phyloP scores from a whole-genome alignment of 2,329 filamentous ascomycete species.

The Coniella lustricola region DNA sequence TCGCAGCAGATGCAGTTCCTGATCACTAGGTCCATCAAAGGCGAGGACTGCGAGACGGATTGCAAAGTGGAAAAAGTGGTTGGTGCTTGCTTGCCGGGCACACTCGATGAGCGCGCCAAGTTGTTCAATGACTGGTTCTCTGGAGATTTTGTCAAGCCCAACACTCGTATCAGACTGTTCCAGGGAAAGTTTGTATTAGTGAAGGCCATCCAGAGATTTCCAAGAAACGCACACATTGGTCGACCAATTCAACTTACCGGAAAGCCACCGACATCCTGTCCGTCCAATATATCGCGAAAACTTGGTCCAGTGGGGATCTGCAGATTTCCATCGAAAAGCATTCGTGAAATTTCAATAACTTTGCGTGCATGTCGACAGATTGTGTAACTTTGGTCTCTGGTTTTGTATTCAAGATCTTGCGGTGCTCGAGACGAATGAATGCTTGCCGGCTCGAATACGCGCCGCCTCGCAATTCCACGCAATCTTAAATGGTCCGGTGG shows the following conservation, averaged over 20 bases:
- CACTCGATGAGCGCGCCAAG: slow-evolving; percentile 6
- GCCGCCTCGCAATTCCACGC: slow-evolving; percentile 2
- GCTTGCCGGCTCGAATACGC: slow-evolving; percentile 16
- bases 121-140: slow-evolving; percentile 5
- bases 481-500: neutral
- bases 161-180: neutral
- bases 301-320: neutral
- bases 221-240: neutral
- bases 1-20: neutral
- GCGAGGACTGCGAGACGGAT: neutral
- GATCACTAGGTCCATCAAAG: neutral
- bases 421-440: neutral
- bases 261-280: slow-evolving; percentile 4
- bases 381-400: neutral
- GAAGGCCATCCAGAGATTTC: too few relatives aligned
- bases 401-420: neutral
- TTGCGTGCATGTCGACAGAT: neutral
- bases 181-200: too few relatives aligned
- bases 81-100: neutral
- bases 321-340: neutral
- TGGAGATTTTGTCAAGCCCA: neutral
- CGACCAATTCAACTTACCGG: neutral
- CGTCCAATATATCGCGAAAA: neutral
- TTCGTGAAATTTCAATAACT: neutral
- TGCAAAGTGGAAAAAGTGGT: neutral